Evolutionary conservation across 2,329 filamentous ascomycete genomes (phyloP), one percentile per base, ranked within the genome.

Genomic region (Alternaria sp.): DNA sequence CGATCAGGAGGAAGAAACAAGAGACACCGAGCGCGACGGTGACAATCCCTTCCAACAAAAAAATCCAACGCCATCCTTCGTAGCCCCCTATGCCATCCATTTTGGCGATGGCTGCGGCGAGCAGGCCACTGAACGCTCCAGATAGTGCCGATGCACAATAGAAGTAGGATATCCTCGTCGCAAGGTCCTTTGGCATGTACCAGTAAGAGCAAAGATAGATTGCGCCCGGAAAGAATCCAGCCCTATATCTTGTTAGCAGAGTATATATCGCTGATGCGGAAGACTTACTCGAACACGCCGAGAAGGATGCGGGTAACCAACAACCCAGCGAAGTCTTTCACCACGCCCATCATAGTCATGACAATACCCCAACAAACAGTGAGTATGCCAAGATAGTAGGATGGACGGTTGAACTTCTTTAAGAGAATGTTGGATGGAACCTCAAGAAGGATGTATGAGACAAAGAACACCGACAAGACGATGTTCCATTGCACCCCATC

Each of bases 381-480:
- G 36, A 77, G 74, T 1, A 61, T 65, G n/a, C 71, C 69, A 8
- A 77, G 62, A 53, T 75, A 78, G 5, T 48, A 52, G 2, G 65
- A 66, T 24, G 74, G 73, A 0, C 65, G 60, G 39, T 67, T 63
- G 33, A 77, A 72, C 24, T 68, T 60, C 34, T 72, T 75, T 52
- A 81, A 65, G 14, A 81, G 65, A 68, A 81, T 78, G 61, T 81
- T 82, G 2, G 74, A 78, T 0, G 80, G 80, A 3, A 82, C 62
- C 44, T 75, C 68, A 11, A 69, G 60, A 58, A 70, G 61, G 58
- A 78, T 52, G 61, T 70, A 70, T 29, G 83, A 78, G 26, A 81
- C 80, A 71, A 88, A 88, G 51, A 89, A 78, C 51, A 89, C 87
- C 5, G 83, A 84, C 26, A 88, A 76, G 41, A 84, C 86, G 1